Conservation (phyloP, 1,284 basidiomycete genomes). For the Melampsora abietis-canadensis region DNA sequence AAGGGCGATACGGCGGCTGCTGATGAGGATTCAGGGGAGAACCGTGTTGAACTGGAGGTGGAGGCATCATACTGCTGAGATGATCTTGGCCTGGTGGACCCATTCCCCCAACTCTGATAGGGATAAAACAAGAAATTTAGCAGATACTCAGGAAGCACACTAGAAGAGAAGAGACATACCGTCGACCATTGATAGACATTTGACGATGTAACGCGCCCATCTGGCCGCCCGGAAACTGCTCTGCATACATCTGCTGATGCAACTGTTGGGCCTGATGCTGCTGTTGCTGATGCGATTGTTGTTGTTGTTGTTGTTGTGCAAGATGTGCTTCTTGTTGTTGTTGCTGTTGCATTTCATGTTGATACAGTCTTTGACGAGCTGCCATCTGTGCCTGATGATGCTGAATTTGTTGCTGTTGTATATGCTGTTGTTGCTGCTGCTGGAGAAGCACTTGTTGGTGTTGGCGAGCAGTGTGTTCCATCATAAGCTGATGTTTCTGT, state of each 20-base stretch:
- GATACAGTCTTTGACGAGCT: no score
- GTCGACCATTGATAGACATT: constrained; percentile 30
- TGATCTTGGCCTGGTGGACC: constrained; percentile 30
- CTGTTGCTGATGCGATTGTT: constrained; percentile 9
- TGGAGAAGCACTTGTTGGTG: constrained; percentile 10
- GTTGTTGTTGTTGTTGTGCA: constrained; percentile 27
- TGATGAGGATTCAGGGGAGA: constrained; percentile 24
- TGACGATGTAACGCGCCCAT: constrained; percentile 17
- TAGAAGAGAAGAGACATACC: constrained; percentile 18
- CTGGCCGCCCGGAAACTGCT: constrained; percentile 33
- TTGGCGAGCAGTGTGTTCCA: neutral
- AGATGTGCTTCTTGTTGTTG: constrained; percentile 15
- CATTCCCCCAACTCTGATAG: constrained; percentile 15
- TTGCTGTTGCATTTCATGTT: no score
- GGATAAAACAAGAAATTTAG: neutral
- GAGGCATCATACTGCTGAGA: constrained; percentile 28
- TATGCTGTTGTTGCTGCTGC: constrained; percentile 4
- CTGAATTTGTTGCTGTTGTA: constrained; percentile 2
- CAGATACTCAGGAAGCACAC: neutral
- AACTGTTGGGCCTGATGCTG: constrained; percentile 29
- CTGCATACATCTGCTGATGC: constrained; percentile 27
- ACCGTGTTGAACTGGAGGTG: constrained; percentile 18
- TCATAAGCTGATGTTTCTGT: neutral
- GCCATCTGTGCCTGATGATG: neutral
- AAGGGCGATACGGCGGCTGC: constrained; percentile 27